Evolutionary conservation across 169 alveolate genomes (phyloP), one percentile per base, ranked within the genome.

Genomic region (Babesia ovata): DNA sequence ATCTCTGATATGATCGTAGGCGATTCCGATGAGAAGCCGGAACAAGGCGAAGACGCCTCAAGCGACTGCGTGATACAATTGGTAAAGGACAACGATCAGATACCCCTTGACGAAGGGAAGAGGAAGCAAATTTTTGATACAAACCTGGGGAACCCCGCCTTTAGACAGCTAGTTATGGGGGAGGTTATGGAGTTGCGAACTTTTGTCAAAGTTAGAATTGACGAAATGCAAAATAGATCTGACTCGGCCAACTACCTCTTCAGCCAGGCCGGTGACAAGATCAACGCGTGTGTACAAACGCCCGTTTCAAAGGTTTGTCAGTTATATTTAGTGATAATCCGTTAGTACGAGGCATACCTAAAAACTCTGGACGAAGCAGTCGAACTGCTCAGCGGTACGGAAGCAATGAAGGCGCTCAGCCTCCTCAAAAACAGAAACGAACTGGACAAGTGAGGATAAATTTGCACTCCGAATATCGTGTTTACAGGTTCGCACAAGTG

Each of bases 181-280:
- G 90, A 83, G 29, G 22, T 83, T 52, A 7, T 65, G 24, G 86
- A 83, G 71, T 62, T 83, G 50, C 54, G 21, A 50, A 56, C 79
- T 4, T 83, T 83, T 65, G 62, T 83, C 26, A 39, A 50, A 26
- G 54, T 63, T 39, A 26, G 86, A 49, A 60, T 65, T 12, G 77
- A 83, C 26, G 77, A 75, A 48, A 62, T 74, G 60, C 62, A 52
- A 22, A 61, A 63, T 28, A 66, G 66, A 22, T 62, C 75, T 0
- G 60, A 58, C 11, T 22, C 39, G 60, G 72, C 85, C 21, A 59
- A 53, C 63, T 60, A 70, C n/a, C 8, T 70, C 17, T 49, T 70
- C 46, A 39, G 71, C 50, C 73, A 24, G 16, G 28, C 42, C 39
- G 71, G 62, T 11, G 71, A 42, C 2, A 14, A 49, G 29, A 46